A percentile compares a stretch with the other conserved stretches of the same genome.
Conservation (phyloP, 2,329 filamentous ascomycete species). For the Fusarium tjaetaba region DNA sequence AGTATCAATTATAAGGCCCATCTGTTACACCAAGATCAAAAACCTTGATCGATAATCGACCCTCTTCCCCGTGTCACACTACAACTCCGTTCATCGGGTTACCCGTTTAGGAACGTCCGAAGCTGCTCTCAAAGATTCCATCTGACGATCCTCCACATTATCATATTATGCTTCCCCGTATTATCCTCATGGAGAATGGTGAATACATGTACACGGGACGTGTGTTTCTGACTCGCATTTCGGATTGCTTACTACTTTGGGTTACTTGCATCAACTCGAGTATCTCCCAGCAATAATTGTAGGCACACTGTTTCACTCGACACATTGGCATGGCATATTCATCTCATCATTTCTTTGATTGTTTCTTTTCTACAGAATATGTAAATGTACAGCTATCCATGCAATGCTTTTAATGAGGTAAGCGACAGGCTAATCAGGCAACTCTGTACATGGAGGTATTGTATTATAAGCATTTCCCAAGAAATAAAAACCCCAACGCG, state of each 20-base stretch:
- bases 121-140: background rate
- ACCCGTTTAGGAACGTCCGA: conserved; percentile 32
- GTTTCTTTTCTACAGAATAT: conserved; percentile 24
- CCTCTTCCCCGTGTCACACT: conserved; percentile 8
- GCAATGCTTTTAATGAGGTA: conserved; percentile 9
- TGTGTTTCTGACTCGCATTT: background rate
- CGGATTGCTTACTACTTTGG: background rate
- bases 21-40: background rate
- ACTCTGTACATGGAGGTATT: conserved; percentile 31
- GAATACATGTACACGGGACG: background rate
- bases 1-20: background rate
- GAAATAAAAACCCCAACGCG: conserved; percentile 17
- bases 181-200: background rate
- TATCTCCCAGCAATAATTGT: background rate
- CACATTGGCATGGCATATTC: background rate
- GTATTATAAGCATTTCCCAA: conserved; percentile 26
- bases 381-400: conserved; percentile 15
- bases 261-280: background rate
- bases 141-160: conserved; percentile 28
- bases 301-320: background rate
- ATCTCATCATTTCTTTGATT: conserved; percentile 26
- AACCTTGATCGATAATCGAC: background rate
- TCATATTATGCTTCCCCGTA: background rate
- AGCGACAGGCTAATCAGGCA: conserved; percentile 3
- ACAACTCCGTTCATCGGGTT: conserved; percentile 16